Percentiles rank a stretch among this genome's conserved stretches.
phyloP scores from a whole-genome alignment of 371 early-diverging fungal genomes.

The Mortierella sp. region DNA sequence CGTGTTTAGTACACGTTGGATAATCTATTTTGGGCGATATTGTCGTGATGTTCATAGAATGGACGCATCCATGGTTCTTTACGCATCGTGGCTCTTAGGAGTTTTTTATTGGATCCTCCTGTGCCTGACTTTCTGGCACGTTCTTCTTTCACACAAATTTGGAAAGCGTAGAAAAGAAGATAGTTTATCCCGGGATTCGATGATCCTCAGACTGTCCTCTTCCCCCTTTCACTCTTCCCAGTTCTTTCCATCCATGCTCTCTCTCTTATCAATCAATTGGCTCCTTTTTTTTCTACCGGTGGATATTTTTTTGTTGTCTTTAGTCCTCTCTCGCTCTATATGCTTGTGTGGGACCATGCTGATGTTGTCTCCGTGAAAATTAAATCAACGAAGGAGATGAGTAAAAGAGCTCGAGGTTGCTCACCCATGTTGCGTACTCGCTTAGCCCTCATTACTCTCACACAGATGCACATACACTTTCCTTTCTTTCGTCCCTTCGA shows the following conservation, averaged over 20 bases:
- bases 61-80: not conserved
- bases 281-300: conserved; percentile 7
- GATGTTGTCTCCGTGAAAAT: conserved; percentile 5
- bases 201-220: not conserved
- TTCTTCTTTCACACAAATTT: not conserved
- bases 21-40: not conserved
- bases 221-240: not conserved
- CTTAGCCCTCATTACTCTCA: too few species aligned
- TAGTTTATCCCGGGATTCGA: not conserved
- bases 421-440: too few species aligned
- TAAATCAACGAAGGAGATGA: not conserved
- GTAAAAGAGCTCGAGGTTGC: not conserved
- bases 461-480: too few species aligned
- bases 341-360: not conserved
- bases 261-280: not conserved
- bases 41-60: not conserved
- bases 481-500: too few species aligned
- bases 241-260: not conserved
- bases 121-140: not conserved
- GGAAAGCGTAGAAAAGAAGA: not conserved
- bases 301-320: not conserved
- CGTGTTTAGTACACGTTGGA: not conserved
- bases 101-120: not conserved
- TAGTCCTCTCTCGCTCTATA: not conserved
- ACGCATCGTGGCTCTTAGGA: not conserved